phyloP scores from a whole-genome alignment of 2,329 filamentous ascomycete genomes.

The Metarhizium robertsii region DNA sequence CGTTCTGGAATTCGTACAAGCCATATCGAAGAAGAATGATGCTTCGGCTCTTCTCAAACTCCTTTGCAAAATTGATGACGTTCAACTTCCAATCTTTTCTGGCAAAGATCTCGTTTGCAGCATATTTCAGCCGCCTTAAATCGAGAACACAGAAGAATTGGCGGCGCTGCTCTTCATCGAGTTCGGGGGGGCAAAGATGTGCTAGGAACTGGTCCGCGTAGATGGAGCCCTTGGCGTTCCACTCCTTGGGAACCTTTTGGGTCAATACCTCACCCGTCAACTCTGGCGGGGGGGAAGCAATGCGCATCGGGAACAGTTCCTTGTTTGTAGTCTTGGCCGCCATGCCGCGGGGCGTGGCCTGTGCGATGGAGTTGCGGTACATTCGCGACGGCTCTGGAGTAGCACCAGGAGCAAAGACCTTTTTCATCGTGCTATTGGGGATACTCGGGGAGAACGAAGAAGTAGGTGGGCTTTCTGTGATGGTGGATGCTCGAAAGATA shows the following conservation, averaged over 20 bases:
- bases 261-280: slow-evolving; percentile 46
- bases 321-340: slow-evolving; percentile 37
- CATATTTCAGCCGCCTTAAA: slow-evolving; percentile 51
- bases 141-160: slow-evolving; percentile 57
- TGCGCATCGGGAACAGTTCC: slow-evolving; percentile 49
- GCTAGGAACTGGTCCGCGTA: slow-evolving; percentile 52
- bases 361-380: slow-evolving; percentile 35
- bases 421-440: slow-evolving; percentile 34
- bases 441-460: slow-evolving; percentile 36
- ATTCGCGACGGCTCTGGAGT: slow-evolving; percentile 34
- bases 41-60: slow-evolving; percentile 54
- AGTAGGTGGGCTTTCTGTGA: slow-evolving; percentile 21
- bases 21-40: slow-evolving; percentile 53
- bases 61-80: slow-evolving; percentile 52
- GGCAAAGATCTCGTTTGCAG: slow-evolving; percentile 49
- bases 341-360: slow-evolving; percentile 40
- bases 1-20: slow-evolving; percentile 53
- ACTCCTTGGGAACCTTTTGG: slow-evolving; percentile 43
- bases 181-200: slow-evolving; percentile 46
- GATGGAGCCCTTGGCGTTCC: slow-evolving; percentile 42
- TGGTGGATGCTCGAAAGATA: slow-evolving; percentile 31
- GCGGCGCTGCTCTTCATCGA: slow-evolving; percentile 49
- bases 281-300: slow-evolving; percentile 45
- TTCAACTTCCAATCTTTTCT: slow-evolving; percentile 56
- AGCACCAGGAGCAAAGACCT: slow-evolving; percentile 35